Evolutionary conservation across 164 flowering plant genomes (phyloP).

Genomic region (Hamamelis virginiana): DNA sequence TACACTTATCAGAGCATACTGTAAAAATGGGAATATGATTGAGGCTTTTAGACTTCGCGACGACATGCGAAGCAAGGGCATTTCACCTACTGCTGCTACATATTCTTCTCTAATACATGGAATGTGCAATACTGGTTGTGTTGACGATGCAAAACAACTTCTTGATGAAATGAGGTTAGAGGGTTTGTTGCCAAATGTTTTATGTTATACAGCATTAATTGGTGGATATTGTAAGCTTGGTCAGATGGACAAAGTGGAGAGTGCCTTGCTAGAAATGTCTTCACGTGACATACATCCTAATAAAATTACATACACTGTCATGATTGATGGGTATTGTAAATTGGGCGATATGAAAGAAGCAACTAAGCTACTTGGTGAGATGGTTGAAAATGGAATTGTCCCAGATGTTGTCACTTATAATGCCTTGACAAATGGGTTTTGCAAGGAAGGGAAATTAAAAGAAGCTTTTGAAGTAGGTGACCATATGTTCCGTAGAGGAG

Average conservation of each 20-base stretch:
- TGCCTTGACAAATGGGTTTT: no score
- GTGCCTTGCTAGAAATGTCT: slow-evolving; percentile 48
- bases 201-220: slow-evolving; percentile 62
- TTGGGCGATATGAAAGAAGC: no score
- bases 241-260: slow-evolving; percentile 48
- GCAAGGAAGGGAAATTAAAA: no score
- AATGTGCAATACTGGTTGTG: slow-evolving; percentile 38
- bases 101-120: slow-evolving; percentile 63
- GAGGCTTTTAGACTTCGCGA: slow-evolving; percentile 43
- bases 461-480: slow-evolving; percentile 41
- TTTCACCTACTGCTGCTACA: slow-evolving; percentile 43
- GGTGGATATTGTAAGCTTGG: slow-evolving; percentile 64
- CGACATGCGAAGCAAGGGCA: slow-evolving; percentile 59
- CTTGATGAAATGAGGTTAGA: slow-evolving; percentile 55
- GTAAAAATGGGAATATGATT: slow-evolving; percentile 39
- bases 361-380: no score
- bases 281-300: slow-evolving; percentile 42
- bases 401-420: no score
- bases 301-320: no score
- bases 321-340: no score
- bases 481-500: slow-evolving; percentile 40
- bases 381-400: no score
- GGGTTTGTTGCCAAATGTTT: slow-evolving; percentile 54
- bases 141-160: slow-evolving; percentile 42
- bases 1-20: slow-evolving; percentile 49